phyloP scores from a whole-genome alignment of 345 rosid species.

The Ceriops tagal region DNA sequence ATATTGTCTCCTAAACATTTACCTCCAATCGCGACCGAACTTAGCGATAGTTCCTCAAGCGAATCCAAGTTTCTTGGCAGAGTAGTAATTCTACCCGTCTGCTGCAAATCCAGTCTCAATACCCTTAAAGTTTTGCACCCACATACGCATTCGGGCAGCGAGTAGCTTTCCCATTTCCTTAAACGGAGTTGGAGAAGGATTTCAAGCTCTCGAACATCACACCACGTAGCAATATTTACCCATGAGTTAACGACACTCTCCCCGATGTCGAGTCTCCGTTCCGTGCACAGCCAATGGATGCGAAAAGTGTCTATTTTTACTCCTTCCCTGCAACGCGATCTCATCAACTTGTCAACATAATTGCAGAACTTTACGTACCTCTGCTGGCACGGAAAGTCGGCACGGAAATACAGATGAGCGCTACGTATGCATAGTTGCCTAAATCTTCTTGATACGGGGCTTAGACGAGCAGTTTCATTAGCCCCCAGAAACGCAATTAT shows the following conservation, averaged over 20 bases:
- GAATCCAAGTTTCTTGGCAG: neutral
- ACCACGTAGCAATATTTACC: neutral
- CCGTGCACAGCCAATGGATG: conserved; percentile 13
- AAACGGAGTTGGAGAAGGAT: conserved; percentile 1
- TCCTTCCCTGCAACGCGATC: neutral
- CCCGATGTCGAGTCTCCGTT: neutral
- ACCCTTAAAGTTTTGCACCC: conserved; percentile 10
- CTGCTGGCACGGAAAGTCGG: conserved; percentile 1
- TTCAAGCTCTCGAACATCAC: conserved; percentile 19
- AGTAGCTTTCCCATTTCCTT: neutral
- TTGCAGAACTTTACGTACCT: conserved; percentile 8
- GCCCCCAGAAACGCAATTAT: conserved; percentile 13
- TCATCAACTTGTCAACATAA: conserved; percentile 6
- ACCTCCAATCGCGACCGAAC: neutral
- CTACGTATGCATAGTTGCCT: neutral
- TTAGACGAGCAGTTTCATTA: conserved; percentile 12
- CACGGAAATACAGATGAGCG: conserved; percentile 12
- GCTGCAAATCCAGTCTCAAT: conserved; percentile 17
- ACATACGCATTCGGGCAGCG: conserved; percentile 6
- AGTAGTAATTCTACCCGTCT: neutral
- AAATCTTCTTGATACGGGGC: conserved; percentile 11
- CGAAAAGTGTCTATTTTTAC: neutral
- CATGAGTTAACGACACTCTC: neutral
- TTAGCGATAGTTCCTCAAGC: conserved; percentile 6
- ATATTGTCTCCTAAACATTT: neutral